Evolutionary conservation across 75 land plant genomes (phyloP).

Genomic region (Picea sitchensis): DNA sequence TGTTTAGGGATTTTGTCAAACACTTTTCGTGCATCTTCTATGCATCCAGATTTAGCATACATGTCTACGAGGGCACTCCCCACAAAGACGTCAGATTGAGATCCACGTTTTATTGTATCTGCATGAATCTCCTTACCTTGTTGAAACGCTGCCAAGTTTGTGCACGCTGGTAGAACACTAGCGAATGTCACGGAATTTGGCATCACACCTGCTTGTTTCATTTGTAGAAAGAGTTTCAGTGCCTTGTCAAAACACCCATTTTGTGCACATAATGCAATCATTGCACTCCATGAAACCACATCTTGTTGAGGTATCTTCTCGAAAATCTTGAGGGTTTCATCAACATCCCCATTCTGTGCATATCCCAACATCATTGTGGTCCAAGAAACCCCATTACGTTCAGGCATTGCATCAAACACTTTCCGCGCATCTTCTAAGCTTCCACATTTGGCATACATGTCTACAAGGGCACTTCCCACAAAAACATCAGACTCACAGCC

Average conservation of each 20-base stretch:
- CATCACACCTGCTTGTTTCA: constrained; percentile 9
- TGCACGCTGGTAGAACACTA: constrained; percentile 15
- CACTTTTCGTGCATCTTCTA: constrained; percentile 31
- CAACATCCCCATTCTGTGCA: background rate
- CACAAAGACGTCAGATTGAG: constrained; percentile 29
- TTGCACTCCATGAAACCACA: constrained; percentile 27
- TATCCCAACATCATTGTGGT: background rate
- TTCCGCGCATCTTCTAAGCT: background rate
- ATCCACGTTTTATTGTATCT: constrained; percentile 29
- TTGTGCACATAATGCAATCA: constrained; percentile 22
- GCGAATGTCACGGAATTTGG: constrained; percentile 19
- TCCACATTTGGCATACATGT: constrained; percentile 1
- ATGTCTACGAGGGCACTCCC: constrained; percentile 55
- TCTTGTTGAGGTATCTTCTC: constrained; percentile 9
- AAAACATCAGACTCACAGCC: background rate
- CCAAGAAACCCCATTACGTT: background rate
- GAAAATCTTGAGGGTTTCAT: background rate
- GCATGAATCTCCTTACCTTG: constrained; percentile 45
- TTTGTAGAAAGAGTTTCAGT: constrained; percentile 3
- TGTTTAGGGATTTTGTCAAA: constrained; percentile 31
- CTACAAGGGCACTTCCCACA: background rate
- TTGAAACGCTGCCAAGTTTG: constrained; percentile 24
- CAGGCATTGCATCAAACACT: background rate
- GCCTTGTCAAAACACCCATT: constrained; percentile 13
- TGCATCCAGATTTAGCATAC: constrained; percentile 66